A percentile compares a stretch with the other conserved stretches of the same genome.
These are phyloP conservation scores for Phytophthora kernoviae DNA, from an alignment of 352 stramenopile species.

Conservation along the genomic window DNA sequence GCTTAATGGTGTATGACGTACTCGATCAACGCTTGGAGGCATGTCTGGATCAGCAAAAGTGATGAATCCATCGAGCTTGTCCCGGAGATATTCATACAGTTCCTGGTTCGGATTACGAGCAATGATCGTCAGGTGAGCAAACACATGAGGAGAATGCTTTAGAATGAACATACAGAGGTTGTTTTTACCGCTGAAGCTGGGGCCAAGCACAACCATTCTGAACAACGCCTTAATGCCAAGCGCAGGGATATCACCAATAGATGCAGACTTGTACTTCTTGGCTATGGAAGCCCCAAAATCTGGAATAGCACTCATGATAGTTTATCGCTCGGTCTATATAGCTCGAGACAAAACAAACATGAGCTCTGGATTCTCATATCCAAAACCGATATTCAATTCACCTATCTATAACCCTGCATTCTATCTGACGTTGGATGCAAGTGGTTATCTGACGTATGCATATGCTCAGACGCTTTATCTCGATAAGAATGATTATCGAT, in stretches of 20 bases:
- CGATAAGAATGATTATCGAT: neutral
- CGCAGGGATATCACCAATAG: no score
- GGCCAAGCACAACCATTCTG: slow-evolving; percentile 13
- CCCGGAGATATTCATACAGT: slow-evolving; percentile 10
- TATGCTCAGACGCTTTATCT: neutral
- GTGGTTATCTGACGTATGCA: neutral
- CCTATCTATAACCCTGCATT: slow-evolving; percentile 12
- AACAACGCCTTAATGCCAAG: no score
- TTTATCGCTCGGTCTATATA: slow-evolving; percentile 5
- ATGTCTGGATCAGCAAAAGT: neutral
- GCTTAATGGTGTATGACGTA: neutral
- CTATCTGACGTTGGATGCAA: neutral
- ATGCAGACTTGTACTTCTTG: slow-evolving; percentile 5
- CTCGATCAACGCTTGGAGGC: neutral
- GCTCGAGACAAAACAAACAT: slow-evolving; percentile 5
- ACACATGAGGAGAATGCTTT: neutral
- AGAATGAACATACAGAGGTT: slow-evolving; percentile 9
- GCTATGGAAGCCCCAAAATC: neutral
- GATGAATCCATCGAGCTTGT: slow-evolving; percentile 13
- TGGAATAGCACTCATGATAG: slow-evolving; percentile 4
- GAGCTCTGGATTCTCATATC: slow-evolving; percentile 8
- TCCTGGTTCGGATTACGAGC: slow-evolving; percentile 10
- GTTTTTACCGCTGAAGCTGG: slow-evolving; percentile 7
- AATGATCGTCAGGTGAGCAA: neutral
- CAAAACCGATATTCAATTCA: slow-evolving; percentile 2